phyloP scores from a whole-genome alignment of 2,329 filamentous ascomycete genomes.

The Fusarium denticulatum region DNA sequence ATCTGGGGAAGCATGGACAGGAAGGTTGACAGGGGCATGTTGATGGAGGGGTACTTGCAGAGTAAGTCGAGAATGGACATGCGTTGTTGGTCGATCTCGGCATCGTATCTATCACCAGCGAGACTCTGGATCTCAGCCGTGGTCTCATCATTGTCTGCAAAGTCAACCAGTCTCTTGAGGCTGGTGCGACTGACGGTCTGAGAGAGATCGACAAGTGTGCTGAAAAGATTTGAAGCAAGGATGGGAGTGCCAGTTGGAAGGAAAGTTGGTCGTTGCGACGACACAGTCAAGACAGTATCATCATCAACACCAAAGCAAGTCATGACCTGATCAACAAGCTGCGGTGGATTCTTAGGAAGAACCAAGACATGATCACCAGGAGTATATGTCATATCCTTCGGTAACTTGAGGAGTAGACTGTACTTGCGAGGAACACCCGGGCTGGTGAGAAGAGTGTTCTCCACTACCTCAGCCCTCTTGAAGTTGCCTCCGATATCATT shows the following conservation, averaged over 20 bases:
- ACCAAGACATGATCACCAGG: constrained; percentile 81
- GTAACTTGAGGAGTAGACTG: constrained; percentile 73
- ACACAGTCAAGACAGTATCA: constrained; percentile 73
- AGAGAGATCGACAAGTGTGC: constrained; percentile 76
- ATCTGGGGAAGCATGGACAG: constrained; percentile 79
- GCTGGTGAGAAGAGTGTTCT: constrained; percentile 3
- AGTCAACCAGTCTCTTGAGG: constrained; percentile 43
- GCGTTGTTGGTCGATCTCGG: constrained; percentile 64
- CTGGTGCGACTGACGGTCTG: constrained; percentile 75
- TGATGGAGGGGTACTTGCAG: constrained; percentile 67
- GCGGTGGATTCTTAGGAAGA: constrained; percentile 73
- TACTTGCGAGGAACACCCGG: constrained; percentile 58
- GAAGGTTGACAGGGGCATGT: constrained; percentile 72
- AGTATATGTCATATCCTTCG: constrained; percentile 70
- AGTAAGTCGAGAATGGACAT: constrained; percentile 75
- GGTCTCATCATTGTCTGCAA: constrained; percentile 58
- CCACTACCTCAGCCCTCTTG: constrained; percentile 19
- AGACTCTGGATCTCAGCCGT: constrained; percentile 60
- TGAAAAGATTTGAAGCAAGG: constrained; percentile 70
- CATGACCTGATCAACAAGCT: constrained; percentile 70
- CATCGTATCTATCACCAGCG: constrained; percentile 56
- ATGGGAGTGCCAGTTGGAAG: constrained; percentile 66
- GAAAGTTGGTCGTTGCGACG: constrained; percentile 58
- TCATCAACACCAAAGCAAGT: constrained; percentile 73
- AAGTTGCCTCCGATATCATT: constrained; percentile 7